phyloP scores from a whole-genome alignment of 768 basidiomycete genomes.

The Auricularia sp. region DNA sequence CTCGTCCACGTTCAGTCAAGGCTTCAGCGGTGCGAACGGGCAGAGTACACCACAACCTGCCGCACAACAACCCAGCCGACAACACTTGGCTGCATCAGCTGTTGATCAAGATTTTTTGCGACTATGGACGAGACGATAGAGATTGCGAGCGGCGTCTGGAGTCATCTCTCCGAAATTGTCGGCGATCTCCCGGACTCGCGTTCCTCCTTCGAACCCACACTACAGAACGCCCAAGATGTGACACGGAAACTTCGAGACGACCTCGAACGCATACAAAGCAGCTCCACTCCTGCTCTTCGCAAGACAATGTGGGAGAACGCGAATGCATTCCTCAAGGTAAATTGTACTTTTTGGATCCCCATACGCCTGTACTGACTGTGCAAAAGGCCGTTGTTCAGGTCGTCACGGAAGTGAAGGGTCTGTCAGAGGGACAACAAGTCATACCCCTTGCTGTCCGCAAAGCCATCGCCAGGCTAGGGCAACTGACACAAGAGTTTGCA shows the following conservation, averaged over 20 bases:
- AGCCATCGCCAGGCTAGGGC: constrained; percentile 67
- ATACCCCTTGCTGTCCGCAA: constrained; percentile 52
- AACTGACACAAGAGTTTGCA: constrained; percentile 78
- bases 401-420: constrained; percentile 58
- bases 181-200: constrained; percentile 31
- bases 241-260: constrained; percentile 54
- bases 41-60: constrained; percentile 15
- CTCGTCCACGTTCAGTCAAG: constrained; percentile 11
- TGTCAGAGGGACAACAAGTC: constrained; percentile 41
- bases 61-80: constrained; percentile 28
- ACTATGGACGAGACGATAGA: constrained; percentile 72
- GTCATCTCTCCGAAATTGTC: constrained; percentile 66
- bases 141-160: constrained; percentile 73
- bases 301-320: constrained; percentile 67
- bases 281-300: constrained; percentile 42
- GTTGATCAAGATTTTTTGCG: constrained; percentile 73
- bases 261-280: constrained; percentile 48
- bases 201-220: constrained; percentile 38
- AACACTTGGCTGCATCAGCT: constrained; percentile 34
- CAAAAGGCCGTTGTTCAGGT: constrained; percentile 63
- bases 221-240: constrained; percentile 52
- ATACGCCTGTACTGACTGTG: neutral
- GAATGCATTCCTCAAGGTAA: constrained; percentile 71
- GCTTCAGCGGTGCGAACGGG: neutral
- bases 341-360: neutral